Percentiles rank a stretch among this genome's conserved stretches.
Evolutionary conservation across 805 yeast genomes (phyloP).

Genomic region (Metschnikowia hibisci): DNA sequence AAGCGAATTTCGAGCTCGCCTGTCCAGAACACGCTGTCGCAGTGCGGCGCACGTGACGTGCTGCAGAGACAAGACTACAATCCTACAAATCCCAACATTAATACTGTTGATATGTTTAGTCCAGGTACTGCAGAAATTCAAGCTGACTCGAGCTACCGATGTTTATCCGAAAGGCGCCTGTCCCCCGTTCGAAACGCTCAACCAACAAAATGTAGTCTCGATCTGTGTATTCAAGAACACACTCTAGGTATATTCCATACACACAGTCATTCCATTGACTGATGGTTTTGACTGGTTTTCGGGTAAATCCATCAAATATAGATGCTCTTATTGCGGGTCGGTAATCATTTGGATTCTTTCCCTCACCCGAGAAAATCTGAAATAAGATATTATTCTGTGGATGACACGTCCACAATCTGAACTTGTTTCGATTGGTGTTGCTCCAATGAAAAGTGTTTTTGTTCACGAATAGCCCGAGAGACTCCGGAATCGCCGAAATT

Average conservation of each 20-base stretch:
- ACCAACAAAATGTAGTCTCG: conserved; percentile 36
- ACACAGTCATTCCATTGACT: conserved; percentile 39
- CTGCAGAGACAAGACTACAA: no score
- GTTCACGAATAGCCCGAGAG: conserved; percentile 35
- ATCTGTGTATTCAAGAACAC: conserved; percentile 21
- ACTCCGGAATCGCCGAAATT: conserved; percentile 18
- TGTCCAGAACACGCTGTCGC: conserved; percentile 6
- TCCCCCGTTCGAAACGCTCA: conserved; percentile 49
- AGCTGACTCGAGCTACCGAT: conserved; percentile 28
- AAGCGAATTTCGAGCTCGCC: neutral
- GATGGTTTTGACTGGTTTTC: conserved; percentile 31
- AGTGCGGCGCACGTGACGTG: conserved; percentile 2
- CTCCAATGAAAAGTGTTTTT: conserved; percentile 35
- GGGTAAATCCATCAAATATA: conserved; percentile 29
- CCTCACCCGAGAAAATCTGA: conserved; percentile 23
- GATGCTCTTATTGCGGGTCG: conserved; percentile 47
- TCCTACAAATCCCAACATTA: no score
- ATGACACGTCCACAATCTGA: conserved; percentile 22
- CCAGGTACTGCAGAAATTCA: neutral
- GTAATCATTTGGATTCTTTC: conserved; percentile 21
- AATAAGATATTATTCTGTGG: conserved; percentile 22
- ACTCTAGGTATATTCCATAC: conserved; percentile 43
- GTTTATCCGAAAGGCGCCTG: conserved; percentile 35
- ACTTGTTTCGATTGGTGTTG: conserved; percentile 35
- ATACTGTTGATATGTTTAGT: neutral